Evolutionary conservation across 2,329 filamentous ascomycete genomes (phyloP), one percentile per base, ranked within the genome.

Genomic region (Zymoseptoria crescenta): DNA sequence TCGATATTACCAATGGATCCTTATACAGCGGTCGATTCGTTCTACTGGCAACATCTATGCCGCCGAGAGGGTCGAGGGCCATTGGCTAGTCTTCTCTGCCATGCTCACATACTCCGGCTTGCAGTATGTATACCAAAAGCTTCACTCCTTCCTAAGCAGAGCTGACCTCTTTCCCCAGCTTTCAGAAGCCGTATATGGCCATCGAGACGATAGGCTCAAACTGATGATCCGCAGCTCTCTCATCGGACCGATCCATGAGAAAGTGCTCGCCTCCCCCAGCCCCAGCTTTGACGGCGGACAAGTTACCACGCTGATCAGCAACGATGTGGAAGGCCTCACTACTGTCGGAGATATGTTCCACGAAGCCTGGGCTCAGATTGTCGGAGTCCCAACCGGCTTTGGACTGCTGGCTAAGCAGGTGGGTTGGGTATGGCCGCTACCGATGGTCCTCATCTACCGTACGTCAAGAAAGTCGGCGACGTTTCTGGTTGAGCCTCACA

Each of bases 271-370:
- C 10, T 35, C 56, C n/a, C 27, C 56, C 7, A 53, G 56, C 56
- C 2, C 29, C 6, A 35, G 30, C 30, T 35, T 13, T 13, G 30
- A 35, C 30, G 8, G 30, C 4, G 30, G 30, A 10, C 8, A 35
- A 1, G 30, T 35, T 13, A 35, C 30, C 4, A 35, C 30, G 1
- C 30, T 35, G 30, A 35, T 61, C 49, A 59, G 54, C 28, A 56
- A 27, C 19, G 59, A 60, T 13, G 53, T 53, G 2, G 59, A 61
- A n/a, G 49, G 49, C 30, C 57, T 61, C 2, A n/a, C 7, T 7
- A 30, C 35, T 19, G 24, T 54, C 24, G 57, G 49, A 8, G 59
- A 57, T 13, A 59, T 59, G 59, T 51, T 61, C 13, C 59, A 61
- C 20, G 59, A 59, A 13, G 21, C 57, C 21, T 61, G 30, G 59